Evolutionary conservation across 106 monocot species (phyloP), one percentile per base, ranked within the genome.

Genomic region (Acorus gramineus): DNA sequence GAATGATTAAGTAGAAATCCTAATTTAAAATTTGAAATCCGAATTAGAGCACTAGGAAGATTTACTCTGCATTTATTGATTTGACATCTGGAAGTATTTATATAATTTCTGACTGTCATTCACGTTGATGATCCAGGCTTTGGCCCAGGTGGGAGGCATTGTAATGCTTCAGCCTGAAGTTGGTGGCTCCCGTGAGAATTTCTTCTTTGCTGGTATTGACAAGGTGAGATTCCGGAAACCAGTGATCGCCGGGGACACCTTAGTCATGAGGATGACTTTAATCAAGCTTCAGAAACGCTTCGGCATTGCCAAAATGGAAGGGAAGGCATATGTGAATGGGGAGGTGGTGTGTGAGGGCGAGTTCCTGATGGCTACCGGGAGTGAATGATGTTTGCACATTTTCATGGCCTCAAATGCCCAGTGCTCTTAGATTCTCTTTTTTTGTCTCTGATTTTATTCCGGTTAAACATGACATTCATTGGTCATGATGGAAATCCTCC

Each of bases 221-320:
- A 96, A 85, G 73, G 95, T 91, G 73, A 90, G 95, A 57, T 96
- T 96, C 62, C 75, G 90, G 48, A 96, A 96, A 71, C 95, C 95
- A 10, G 95, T 96, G 13, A 79, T 85, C 44, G 87, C 95, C 14
- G 90, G 95, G 10, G 95, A 90, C 78, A 96, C 95, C 8, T 56
- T 96, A 28, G 81, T 96, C 50, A 96, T 96, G 90, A 74, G 90
- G 69, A 96, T 96, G 95, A 91, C 84, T 3, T 67, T 96, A 4
- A 44, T 81, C 42, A 96, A 87, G 65, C 42, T 87, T 14, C 90
- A 95, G 68, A 95, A 85, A 66, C 85, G 86, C 53, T 91, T 83
- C 59, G 95, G 95, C 59, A 85, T 96, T 42, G 90, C 82, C 42
- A 87, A 96, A 69, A 96, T 91, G 90, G 87, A 85, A 68, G 90